Base-by-base conservation (phyloP, 2,329 filamentous ascomycete genomes). In the Exophiala calicioides region DNA sequence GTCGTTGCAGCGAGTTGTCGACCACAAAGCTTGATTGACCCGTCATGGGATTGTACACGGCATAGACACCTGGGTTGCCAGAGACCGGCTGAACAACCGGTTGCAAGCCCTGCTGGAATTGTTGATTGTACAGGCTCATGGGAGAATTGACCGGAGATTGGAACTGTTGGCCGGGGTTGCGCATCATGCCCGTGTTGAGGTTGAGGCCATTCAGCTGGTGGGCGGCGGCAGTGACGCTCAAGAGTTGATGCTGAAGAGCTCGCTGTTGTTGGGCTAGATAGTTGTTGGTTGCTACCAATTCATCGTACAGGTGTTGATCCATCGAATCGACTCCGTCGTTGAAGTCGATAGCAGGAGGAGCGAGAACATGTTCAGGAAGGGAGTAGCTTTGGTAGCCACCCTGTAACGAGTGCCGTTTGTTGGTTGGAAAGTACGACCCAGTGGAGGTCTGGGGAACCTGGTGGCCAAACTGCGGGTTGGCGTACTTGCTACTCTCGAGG, bases 211-310 rank as follows among this genome's bases (percentile, higher is more conserved):
- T 86, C 62, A 90, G 86, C 68, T 90, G 86, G 69, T 90, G 86
- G 50, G 88, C 86, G 27, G 87, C 86, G 41, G 84, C 83, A 62
- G 91, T 93, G 18, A 96, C 82, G 56, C 75, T 87, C 58, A 89
- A 81, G 57, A 97, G 79, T 71, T 97, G 90, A 71, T 96, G 90
- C 71, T 97, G 90, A 41, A 97, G 81, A 56, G 88, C 86, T 72
- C 95, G 90, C 71, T 97, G 91, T 70, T 95, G 90, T 64, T 95
- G 89, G 30, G 90, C 89, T 39, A 98, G 79, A 64, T 94, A 95
- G 65, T 93, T 73, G 67, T 96, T 95, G 61, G 90, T 94, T 47
- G 89, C 86, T 62, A 96, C 81, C 55, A 97, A 77, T 69, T 95
- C 89, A 42, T 90, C 88, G 58, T 95, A 93, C 42, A 94, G 69